These are phyloP conservation scores for Penicillium crustosum DNA, from an alignment of 2,329 filamentous ascomycete genomes.

Conservation along the genomic window DNA sequence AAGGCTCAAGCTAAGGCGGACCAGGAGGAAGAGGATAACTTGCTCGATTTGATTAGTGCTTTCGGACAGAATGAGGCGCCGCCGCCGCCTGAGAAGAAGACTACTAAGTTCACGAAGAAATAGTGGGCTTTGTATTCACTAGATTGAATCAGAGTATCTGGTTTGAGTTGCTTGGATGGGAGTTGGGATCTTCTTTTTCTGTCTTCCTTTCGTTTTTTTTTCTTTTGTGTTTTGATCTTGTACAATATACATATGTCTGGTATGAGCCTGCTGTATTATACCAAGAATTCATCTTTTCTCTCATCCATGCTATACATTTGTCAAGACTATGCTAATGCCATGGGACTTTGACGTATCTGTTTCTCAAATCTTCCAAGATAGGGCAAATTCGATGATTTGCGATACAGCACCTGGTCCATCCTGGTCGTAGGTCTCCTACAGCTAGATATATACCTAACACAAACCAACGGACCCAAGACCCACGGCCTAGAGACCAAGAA, in stretches of 20 bases:
- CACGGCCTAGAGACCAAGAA: no score
- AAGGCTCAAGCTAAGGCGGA: constrained; percentile 50
- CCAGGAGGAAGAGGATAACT: constrained; percentile 52
- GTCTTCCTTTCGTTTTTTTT: not conserved
- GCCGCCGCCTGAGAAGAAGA: constrained; percentile 12
- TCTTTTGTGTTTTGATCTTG: constrained; percentile 17
- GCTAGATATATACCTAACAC: no score
- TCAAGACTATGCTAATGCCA: not conserved
- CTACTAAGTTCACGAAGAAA: constrained; percentile 33
- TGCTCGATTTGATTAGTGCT: constrained; percentile 59
- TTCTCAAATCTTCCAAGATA: no score
- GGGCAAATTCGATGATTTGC: no score
- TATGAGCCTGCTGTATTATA: constrained; percentile 15
- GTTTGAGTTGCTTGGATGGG: constrained; percentile 14
- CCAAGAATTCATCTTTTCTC: constrained; percentile 11
- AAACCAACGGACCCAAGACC: no score
- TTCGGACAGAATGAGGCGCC: constrained; percentile 46
- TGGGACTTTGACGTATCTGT: no score
- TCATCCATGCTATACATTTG: not conserved
- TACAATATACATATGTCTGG: constrained; percentile 25
- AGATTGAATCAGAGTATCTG: not conserved
- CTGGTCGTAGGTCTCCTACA: no score
- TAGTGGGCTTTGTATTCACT: constrained; percentile 16
- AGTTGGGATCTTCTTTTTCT: constrained; percentile 22
- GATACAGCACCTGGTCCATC: no score